Percentiles rank a stretch among this genome's conserved stretches.
Evolutionary conservation across 2,329 filamentous ascomycete species (phyloP).

Genomic region (Pyrenophora teres): DNA sequence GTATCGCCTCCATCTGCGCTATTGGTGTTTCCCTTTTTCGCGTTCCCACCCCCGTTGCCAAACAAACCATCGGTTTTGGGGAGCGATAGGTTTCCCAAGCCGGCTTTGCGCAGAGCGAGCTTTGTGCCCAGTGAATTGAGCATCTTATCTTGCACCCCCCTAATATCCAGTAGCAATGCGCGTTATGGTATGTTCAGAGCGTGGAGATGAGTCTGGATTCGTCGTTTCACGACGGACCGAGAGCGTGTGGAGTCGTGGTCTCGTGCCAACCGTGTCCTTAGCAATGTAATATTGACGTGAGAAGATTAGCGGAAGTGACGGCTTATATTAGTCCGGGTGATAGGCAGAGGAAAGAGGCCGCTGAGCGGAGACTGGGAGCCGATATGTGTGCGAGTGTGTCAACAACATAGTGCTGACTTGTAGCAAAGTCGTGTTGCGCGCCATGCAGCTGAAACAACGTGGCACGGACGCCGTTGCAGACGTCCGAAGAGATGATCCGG

Average conservation of each 20-base stretch:
- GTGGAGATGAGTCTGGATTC: neutral
- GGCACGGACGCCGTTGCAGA: conserved; percentile 31
- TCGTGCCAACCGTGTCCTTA: neutral
- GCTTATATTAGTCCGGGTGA: neutral
- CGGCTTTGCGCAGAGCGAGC: conserved; percentile 62
- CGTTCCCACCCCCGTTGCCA: conserved; percentile 26
- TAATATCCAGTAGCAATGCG: neutral
- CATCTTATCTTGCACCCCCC: conserved; percentile 47
- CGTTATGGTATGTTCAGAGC: neutral
- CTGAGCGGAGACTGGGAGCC: conserved; percentile 9
- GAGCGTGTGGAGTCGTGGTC: neutral
- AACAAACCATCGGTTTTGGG: conserved; percentile 32
- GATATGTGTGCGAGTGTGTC: conserved; percentile 8
- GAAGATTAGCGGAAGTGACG: neutral
- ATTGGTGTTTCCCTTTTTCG: conserved; percentile 29
- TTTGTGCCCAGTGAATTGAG: conserved; percentile 62
- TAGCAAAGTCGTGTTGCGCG: conserved; percentile 25
- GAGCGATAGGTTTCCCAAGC: conserved; percentile 58
- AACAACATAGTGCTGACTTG: conserved; percentile 27
- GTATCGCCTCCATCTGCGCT: conserved; percentile 21
- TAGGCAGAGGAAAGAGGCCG: neutral
- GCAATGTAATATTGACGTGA: conserved; percentile 1
- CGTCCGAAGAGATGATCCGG: neutral
- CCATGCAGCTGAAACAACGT: conserved; percentile 36
- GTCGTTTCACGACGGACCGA: neutral